Evolutionary conservation across 179 eudicot species (phyloP).

Genomic region (Spergularia azorica): DNA sequence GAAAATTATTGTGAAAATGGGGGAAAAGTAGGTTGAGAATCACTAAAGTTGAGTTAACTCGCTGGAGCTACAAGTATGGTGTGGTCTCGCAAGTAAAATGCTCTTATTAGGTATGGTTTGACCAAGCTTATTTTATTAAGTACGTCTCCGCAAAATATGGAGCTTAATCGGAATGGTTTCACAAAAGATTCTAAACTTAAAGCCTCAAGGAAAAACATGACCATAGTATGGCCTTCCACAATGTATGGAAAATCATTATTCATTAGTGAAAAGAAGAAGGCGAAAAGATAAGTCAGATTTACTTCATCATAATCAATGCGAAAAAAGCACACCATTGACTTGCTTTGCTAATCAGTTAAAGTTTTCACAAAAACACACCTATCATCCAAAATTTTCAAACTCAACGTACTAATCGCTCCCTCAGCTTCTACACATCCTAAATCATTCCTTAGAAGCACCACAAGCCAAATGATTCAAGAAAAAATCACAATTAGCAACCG

Average conservation of each 20-base stretch:
- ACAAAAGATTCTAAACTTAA: too few species aligned
- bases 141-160: too few species aligned
- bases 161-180: too few species aligned
- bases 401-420: neutral
- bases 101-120: too few species aligned
- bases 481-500: neutral
- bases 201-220: neutral
- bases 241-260: neutral
- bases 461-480: neutral
- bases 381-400: neutral
- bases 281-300: neutral
- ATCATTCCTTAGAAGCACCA: neutral
- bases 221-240: neutral
- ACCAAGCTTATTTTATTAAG: too few species aligned
- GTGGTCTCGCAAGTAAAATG: too few species aligned
- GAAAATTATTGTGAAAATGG: too few species aligned
- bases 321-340: neutral
- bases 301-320: neutral
- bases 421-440: neutral
- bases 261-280: neutral
- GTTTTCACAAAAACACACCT: neutral
- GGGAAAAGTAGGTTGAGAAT: too few species aligned
- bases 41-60: too few species aligned
- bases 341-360: neutral
- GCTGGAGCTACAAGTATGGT: too few species aligned